Conservation (phyloP, 2,329 filamentous ascomycete genomes). For the Trichoderma sp. region DNA sequence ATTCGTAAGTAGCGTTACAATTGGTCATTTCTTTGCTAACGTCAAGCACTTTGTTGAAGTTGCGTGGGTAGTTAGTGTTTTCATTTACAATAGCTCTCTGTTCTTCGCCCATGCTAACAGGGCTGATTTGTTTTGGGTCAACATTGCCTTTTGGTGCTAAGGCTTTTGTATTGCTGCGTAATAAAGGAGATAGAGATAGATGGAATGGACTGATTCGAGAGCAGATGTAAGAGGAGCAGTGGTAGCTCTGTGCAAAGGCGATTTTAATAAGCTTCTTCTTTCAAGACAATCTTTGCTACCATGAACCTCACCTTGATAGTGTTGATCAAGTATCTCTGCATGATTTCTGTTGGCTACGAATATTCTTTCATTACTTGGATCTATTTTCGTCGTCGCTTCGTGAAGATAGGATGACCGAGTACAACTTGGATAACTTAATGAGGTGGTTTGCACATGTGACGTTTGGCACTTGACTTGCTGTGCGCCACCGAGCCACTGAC, state of each 20-base stretch:
- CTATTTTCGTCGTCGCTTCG: neutral
- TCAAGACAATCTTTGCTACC: neutral
- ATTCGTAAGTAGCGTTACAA: neutral
- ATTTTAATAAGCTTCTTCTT: neutral
- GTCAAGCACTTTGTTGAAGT: fast-evolving
- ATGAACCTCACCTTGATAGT: neutral
- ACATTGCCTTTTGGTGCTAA: neutral
- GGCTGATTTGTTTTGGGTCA: neutral
- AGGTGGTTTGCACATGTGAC: neutral
- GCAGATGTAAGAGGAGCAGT: neutral
- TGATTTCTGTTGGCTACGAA: neutral
- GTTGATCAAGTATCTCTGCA: neutral
- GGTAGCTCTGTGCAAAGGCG: neutral
- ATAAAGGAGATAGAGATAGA: neutral
- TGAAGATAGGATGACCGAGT: neutral
- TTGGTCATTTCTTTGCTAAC: neutral
- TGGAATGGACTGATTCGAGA: neutral
- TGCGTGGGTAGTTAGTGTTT: neutral
- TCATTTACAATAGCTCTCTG: neutral
- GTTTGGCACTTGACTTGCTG: neutral
- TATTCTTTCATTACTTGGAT: neutral
- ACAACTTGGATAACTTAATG: neutral
- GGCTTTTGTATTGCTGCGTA: neutral
- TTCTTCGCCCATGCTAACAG: neutral
- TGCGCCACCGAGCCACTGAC: neutral